Base-by-base conservation (phyloP, 176 grass and related monocot species). In the Oryza meridionalis region DNA sequence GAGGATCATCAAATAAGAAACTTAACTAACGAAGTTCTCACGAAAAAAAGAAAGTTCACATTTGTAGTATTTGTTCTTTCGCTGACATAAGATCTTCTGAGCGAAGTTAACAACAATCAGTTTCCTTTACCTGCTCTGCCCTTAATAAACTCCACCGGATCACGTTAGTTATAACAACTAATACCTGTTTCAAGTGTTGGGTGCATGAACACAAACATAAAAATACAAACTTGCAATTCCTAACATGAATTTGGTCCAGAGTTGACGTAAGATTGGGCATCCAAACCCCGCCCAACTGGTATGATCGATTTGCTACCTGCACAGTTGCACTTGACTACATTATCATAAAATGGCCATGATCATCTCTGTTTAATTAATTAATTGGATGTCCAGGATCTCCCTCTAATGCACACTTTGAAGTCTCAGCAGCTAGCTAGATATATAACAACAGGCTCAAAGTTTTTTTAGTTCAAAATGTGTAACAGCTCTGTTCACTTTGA, bases 161-260 rank as follows among this genome's bases (percentile, higher is more conserved):
- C 67, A 83, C 14, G 74, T 78, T 88, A 78, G 86, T 71, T 88
- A 88, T 77, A 88, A 88, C 86, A 55, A 88, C 86, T 44, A 68
- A 11, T 67, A 83, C 72, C 79, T 70, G 65, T 64, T 64, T 63
- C 40, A 33, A 47, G 6, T 69, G 80, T 49, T 77, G 38, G 47
- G 79, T 15, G 75, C 49, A 31, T 16, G 22, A 42, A 58, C 19
- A 78, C 80, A 78, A 65, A 44, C 79, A 88, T 31, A 77, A 88
- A 27, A 65, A 21, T 77, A 77, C 78, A 83, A 78, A 12, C 19
- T 12, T 70, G 47, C 38, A 77, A 64, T 49, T 76, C 64, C 49
- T 81, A 45, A 77, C 72, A 72, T 40, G 12, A 63, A 11, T 69
- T 59, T 17, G 16, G 70, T 64, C 26, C 32, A 47, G n/a, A 49